Evolutionary conservation across 2,329 filamentous ascomycete species (phyloP).

Genomic region (Cytospora piceae): DNA sequence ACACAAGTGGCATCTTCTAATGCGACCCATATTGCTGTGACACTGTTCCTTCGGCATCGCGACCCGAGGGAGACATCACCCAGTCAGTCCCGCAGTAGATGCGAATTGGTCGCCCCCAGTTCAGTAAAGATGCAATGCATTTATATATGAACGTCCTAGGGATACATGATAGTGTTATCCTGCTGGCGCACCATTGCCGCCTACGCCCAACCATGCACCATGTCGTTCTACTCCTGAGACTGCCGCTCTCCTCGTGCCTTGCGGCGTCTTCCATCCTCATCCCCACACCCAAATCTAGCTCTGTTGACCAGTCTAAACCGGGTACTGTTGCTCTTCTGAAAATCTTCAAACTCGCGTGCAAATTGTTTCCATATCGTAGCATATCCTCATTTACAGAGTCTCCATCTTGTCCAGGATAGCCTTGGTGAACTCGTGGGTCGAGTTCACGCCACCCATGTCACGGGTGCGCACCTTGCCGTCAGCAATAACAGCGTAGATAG

Average conservation of each 20-base stretch:
- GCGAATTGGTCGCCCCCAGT: neutral
- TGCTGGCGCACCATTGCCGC: slow-evolving; percentile 3
- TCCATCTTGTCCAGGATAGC: slow-evolving; percentile 98
- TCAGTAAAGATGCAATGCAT: slow-evolving; percentile 1
- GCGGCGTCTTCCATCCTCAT: neutral
- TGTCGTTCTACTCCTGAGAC: neutral
- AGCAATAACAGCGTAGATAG: slow-evolving; percentile 75
- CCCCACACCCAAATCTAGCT: neutral
- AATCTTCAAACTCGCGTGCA: neutral
- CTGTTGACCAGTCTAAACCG: neutral
- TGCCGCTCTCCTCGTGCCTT: neutral
- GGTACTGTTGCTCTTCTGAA: neutral
- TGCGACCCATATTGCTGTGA: neutral
- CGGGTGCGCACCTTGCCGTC: slow-evolving; percentile 88
- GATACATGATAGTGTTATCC: neutral
- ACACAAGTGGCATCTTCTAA: neutral
- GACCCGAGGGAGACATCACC: neutral
- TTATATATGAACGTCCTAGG: slow-evolving; percentile 2
- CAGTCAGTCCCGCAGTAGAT: neutral
- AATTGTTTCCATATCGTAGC: neutral
- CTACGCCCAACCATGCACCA: neutral
- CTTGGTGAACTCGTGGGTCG: slow-evolving; percentile 92
- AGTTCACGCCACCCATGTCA: slow-evolving; percentile 91
- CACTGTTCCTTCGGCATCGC: neutral
- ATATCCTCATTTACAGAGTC: slow-evolving; percentile 53